Evolutionary conservation across 805 yeast species (phyloP), one percentile per base, ranked within the genome.

Genomic region (Henningerozyma blattae): DNA sequence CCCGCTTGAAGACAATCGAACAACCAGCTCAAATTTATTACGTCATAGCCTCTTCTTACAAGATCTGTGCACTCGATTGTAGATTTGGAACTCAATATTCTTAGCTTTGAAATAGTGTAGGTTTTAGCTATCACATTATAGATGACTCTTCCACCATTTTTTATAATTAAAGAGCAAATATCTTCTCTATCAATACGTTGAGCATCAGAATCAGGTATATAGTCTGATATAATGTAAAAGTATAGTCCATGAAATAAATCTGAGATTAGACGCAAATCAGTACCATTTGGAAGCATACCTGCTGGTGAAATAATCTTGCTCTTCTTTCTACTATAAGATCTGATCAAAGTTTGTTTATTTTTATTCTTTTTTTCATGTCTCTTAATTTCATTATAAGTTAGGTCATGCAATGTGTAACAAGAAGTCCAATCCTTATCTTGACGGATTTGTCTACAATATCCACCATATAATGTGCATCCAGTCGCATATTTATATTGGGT

Each of bases 391-490:
- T 38, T 39, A 13, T 26, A 10, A 5, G 27, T 14, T 25, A 50
- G 77, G 22, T 78, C 84, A 10, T 62, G 63, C 3, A 76, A 41
- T 2, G 81, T 69, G 18, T 75, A 59, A 18, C 77, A 65, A 8
- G 69, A 68, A 10, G 57, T 61, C 64, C 71, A 70, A 30, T 65
- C 62, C 47, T 84, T 84, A 50, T 89, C 95, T 2, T 63, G 63
- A 31, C 96, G 54, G 2, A 87, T 61, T 4, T 68, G 44, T 27
- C 78, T 64, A 47, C 86, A 78, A 50, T 84, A 76, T 0, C 91
- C 82, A 45, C 83, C 80, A 41, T 83, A 70, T 14, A 89, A 59
- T 0, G 95, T 83, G 5, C 77, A 64, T 0, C 77, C 82, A 0
- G 75, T 72, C 2, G 75, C 75, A 44, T 73, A 86, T 2, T 64